A percentile compares a stretch with the other conserved stretches of the same genome.
These are phyloP conservation scores for Cryoendolithus antarcticus DNA, from an alignment of 2,329 filamentous ascomycete genomes.

Conservation along the genomic window DNA sequence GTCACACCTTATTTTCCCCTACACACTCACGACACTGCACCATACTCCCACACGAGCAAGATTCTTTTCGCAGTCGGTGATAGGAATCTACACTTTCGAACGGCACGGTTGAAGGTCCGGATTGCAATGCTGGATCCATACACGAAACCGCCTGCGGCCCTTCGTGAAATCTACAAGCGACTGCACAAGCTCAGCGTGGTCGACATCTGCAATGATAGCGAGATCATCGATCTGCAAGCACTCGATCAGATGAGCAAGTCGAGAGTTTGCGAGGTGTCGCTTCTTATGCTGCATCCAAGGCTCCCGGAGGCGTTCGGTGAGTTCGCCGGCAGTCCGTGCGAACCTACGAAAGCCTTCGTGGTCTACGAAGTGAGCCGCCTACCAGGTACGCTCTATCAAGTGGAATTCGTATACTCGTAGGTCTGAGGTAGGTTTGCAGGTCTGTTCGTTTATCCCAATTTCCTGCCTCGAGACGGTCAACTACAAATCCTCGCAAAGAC, in stretches of 20 bases:
- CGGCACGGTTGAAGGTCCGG: background rate
- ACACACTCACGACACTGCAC: no score
- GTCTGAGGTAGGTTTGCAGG: constrained; percentile 35
- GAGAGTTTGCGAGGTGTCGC: no score
- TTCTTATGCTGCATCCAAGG: no score
- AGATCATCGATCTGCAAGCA: background rate
- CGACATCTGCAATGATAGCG: background rate
- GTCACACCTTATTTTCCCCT: no score
- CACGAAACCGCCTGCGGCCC: constrained; percentile 58
- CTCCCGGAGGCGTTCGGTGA: constrained; percentile 5
- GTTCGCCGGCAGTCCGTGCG: constrained; percentile 7
- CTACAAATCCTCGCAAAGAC: constrained; percentile 56
- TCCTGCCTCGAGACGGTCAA: constrained; percentile 62
- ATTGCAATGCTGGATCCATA: constrained; percentile 51
- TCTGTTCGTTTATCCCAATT: constrained; percentile 61
- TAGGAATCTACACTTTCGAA: no score
- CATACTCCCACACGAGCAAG: no score
- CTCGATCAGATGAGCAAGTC: background rate
- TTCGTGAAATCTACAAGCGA: constrained; percentile 63
- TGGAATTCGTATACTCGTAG: constrained; percentile 2
- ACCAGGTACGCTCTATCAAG: constrained; percentile 44
- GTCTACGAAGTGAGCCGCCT: constrained; percentile 51
- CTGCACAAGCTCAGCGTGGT: constrained; percentile 43
- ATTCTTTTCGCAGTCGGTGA: no score
- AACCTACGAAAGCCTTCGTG: background rate